Conservation (phyloP, 1,284 basidiomycete genomes). For the Leucoagaricus sp. region DNA sequence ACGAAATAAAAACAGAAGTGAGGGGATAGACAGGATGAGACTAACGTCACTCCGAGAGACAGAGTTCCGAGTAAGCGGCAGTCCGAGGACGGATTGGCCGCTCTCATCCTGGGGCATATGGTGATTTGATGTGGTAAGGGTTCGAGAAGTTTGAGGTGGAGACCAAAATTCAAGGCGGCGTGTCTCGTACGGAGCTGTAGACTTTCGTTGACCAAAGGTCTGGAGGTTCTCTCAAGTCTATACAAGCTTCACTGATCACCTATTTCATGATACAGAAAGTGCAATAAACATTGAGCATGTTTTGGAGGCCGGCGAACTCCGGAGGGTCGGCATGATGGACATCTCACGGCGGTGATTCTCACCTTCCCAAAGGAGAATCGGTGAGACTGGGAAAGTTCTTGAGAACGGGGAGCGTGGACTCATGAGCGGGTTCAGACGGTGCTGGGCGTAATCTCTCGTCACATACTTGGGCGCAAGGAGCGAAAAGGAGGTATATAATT, state of each 20-base stretch:
- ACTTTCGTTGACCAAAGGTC: no score
- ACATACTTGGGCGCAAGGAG: slow-evolving; percentile 4
- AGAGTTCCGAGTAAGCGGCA: no score
- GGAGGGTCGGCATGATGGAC: slow-evolving; percentile 5
- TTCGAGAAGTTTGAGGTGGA: neutral
- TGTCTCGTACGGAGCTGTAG: no score
- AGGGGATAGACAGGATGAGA: neutral
- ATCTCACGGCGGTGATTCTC: slow-evolving; percentile 17
- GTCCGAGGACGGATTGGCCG: no score
- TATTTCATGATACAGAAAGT: neutral
- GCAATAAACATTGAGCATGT: neutral
- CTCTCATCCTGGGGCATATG: no score
- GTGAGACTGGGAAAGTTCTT: slow-evolving; percentile 23
- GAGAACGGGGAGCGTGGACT: slow-evolving; percentile 10
- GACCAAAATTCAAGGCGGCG: neutral
- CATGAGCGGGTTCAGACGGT: neutral
- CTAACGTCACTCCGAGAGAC: neutral
- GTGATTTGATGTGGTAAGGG: no score
- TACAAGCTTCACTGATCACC: no score
- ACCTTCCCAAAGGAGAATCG: slow-evolving; percentile 21
- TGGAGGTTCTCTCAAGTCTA: no score
- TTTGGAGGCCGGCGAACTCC: slow-evolving; percentile 1
- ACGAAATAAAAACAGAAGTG: neutral
- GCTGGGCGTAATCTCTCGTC: neutral
- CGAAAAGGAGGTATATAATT: neutral